Percentiles rank a stretch among this genome's conserved stretches.
Conservation (phyloP, 768 basidiomycete genomes). For the Arthromyces matolae region DNA sequence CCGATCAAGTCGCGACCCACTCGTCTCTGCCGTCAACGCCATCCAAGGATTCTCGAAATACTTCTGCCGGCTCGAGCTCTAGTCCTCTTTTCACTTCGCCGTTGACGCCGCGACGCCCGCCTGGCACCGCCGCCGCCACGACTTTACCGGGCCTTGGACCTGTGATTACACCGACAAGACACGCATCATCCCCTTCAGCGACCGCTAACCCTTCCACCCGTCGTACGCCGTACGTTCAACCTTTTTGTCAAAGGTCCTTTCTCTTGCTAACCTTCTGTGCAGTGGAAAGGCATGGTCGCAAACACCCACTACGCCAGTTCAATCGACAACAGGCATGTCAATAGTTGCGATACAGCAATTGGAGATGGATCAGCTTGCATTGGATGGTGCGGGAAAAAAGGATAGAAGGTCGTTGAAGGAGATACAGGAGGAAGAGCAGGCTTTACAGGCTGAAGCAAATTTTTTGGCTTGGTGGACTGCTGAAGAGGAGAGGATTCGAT, state of each 20-base stretch:
- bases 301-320: conserved; percentile 23
- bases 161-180: conserved; percentile 57
- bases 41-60: conserved; percentile 2
- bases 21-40: conserved; percentile 11
- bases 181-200: conserved; percentile 27
- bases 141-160: conserved; percentile 50
- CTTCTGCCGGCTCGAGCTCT: neutral
- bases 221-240: conserved; percentile 47
- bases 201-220: conserved; percentile 23
- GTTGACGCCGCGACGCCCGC: conserved; percentile 18
- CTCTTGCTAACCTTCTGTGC: neutral
- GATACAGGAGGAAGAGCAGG: conserved; percentile 83
- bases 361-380: conserved; percentile 53
- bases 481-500: conserved; percentile 70
- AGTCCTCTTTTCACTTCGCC: conserved; percentile 16
- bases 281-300: conserved; percentile 58
- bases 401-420: conserved; percentile 67
- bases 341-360: conserved; percentile 83
- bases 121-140: conserved; percentile 18
- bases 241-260: neutral
- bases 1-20: conserved; percentile 5
- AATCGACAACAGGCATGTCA: conserved; percentile 45
- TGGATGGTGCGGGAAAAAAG: conserved; percentile 27
- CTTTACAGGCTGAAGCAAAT: conserved; percentile 63
- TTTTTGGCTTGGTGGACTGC: conserved; percentile 89